These are phyloP conservation scores for Plasmodiophora brassicae DNA, from an alignment of 208 protist genomes.

Conservation along the genomic window DNA sequence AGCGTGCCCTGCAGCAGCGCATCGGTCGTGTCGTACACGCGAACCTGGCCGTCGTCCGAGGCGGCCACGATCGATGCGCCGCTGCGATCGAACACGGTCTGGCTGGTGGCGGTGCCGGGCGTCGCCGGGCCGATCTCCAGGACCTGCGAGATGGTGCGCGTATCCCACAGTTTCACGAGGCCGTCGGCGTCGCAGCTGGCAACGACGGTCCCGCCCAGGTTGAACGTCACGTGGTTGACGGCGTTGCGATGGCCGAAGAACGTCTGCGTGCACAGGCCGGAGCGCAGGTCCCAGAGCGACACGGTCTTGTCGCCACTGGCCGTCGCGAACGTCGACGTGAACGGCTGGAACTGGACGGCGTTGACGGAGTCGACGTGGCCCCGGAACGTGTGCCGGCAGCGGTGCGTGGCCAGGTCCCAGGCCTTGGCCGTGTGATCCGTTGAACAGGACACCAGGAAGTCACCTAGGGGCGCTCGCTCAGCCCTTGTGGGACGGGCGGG, in stretches of 20 bases:
- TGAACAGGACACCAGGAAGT: slow-evolving; percentile 77
- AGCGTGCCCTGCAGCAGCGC: slow-evolving; percentile 35
- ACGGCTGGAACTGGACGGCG: slow-evolving; percentile 78
- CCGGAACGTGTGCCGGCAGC: slow-evolving; percentile 80
- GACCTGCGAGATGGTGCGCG: slow-evolving; percentile 50
- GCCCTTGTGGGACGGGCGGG: neutral
- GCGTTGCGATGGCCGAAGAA: slow-evolving; percentile 87
- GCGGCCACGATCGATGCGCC: slow-evolving; percentile 3
- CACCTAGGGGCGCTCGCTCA: slow-evolving; percentile 53
- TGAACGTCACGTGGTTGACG: slow-evolving; percentile 73
- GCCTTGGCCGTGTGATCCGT: slow-evolving; percentile 87
- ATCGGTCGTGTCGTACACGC: neutral
- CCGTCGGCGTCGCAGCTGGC: slow-evolving; percentile 87
- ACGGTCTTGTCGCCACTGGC: slow-evolving; percentile 90
- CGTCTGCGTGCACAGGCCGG: slow-evolving; percentile 81
- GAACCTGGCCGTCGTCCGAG: slow-evolving; percentile 32
- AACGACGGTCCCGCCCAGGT: slow-evolving; percentile 58
- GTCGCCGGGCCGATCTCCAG: neutral
- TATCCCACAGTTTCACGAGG: slow-evolving; percentile 67
- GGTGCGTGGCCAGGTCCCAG: slow-evolving; percentile 75
- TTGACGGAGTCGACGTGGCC: slow-evolving; percentile 90
- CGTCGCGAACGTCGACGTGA: slow-evolving; percentile 82
- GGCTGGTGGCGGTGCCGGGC: neutral
- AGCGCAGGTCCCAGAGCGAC: slow-evolving; percentile 86
- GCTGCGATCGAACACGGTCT: slow-evolving; percentile 39